Conservation (phyloP, 257 asterid species). For the Scutellaria barbata region DNA sequence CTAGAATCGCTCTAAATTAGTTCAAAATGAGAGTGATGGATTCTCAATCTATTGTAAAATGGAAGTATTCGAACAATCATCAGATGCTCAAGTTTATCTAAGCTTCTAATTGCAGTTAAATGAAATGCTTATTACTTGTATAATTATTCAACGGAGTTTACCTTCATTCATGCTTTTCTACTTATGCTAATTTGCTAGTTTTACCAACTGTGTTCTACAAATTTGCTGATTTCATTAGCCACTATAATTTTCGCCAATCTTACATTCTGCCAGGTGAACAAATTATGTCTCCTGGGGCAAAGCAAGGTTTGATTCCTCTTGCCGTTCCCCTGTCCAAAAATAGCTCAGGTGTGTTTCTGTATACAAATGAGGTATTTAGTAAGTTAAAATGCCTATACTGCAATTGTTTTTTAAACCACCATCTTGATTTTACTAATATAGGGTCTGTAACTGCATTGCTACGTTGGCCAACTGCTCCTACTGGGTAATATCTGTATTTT, state of each 20-base stretch:
- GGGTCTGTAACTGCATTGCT: slow-evolving; percentile 87
- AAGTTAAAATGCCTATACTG: slow-evolving; percentile 24
- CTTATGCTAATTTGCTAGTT: slow-evolving; percentile 8
- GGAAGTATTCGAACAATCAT: too few species aligned
- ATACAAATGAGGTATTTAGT: slow-evolving; percentile 3
- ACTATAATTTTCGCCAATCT: background rate
- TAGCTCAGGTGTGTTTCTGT: slow-evolving; percentile 57
- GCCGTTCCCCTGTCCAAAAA: slow-evolving; percentile 79
- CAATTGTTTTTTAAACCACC: slow-evolving; percentile 14
- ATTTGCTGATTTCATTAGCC: slow-evolving; percentile 20
- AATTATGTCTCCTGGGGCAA: slow-evolving; percentile 85
- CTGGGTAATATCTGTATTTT: slow-evolving; percentile 63
- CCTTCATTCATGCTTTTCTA: background rate
- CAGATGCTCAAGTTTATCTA: too few species aligned
- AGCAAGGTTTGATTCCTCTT: slow-evolving; percentile 89
- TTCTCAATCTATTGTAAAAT: too few species aligned
- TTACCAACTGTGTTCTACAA: slow-evolving; percentile 5
- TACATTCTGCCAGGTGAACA: slow-evolving; percentile 61
- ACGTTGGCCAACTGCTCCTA: slow-evolving; percentile 99
- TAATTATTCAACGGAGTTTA: background rate
- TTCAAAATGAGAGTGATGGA: slow-evolving; percentile 1
- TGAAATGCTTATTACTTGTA: background rate
- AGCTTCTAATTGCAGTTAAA: too few species aligned
- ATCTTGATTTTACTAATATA: slow-evolving; percentile 42
- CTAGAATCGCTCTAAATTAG: too few species aligned